Base-by-base conservation (phyloP, 345 rosid genomes). In the Salix dunnii region DNA sequence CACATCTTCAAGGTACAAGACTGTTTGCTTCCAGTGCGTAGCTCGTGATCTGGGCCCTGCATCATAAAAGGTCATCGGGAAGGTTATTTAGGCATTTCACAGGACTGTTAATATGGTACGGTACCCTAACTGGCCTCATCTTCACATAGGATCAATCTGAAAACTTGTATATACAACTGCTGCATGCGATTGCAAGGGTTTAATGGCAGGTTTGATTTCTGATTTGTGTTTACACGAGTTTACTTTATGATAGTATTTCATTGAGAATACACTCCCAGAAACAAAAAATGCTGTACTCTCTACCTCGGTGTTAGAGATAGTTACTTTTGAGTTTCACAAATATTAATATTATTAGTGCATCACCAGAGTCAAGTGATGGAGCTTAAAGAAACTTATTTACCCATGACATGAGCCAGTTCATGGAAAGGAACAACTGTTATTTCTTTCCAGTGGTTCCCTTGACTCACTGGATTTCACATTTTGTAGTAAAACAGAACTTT, bases 21-120 rank as follows among this genome's bases (percentile, higher is more conserved):
- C 94, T 2, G 99, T 94, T 83, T 96, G 98, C 84, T 96, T 96
- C 99, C 99, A 96, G 76, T 94, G 99, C 0, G 98, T 92, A 20
- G 92, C 85, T 49, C 93, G 82, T 0, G 99, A 94, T 79, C 83
- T 88, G 0, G 95, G 95, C 55, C 95, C 95, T 91, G 89, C 75
- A 46, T 23, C 16, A 58, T 9, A 73, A n/a, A 27, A 55, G 31
- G 28, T 68, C 31, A 23, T 23, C 62, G 74, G 71, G 33, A 35
- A 46, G 40, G 25, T 17, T 58, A 58, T n/a, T 25, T 58, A 58
- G 27, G 28, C 62, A 58, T 58, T 58, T n/a, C 62, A n/a, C 62
- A 9, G 4, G 14, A 58, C 62, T 58, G 62, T 58, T 23, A 10
- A 58, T 3, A 21, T 2, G 36, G 60, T 2, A 21, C 60, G 36